A percentile compares a stretch with the other conserved stretches of the same genome.
Evolutionary conservation across 805 yeast genomes (phyloP).

Genomic region (Metschnikowia amazonensis): DNA sequence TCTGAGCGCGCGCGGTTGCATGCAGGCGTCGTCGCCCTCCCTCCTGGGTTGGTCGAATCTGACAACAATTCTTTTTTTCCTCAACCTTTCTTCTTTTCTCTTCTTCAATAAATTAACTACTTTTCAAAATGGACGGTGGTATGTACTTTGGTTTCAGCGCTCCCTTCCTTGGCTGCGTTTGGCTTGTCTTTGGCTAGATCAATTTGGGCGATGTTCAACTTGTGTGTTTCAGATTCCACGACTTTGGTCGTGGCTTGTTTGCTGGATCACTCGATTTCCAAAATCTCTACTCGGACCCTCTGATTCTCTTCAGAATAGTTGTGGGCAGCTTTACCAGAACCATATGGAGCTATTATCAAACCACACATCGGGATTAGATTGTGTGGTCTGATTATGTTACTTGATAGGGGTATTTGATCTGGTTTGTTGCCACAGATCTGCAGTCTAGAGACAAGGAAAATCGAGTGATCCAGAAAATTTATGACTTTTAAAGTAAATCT

Average conservation of each 20-base stretch:
- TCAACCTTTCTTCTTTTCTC: constrained; percentile 21
- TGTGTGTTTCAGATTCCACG: not conserved
- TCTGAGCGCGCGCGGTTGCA: constrained; percentile 9
- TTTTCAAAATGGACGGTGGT: constrained; percentile 56
- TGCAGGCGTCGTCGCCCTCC: constrained; percentile 19
- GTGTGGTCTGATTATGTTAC: no score
- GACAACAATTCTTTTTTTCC: constrained; percentile 21
- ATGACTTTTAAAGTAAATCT: not conserved
- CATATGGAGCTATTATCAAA: not conserved
- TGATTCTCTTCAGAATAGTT: not conserved
- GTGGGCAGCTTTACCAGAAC: not conserved
- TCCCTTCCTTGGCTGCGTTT: not conserved
- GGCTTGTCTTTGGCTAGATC: not conserved
- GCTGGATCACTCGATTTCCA: not conserved
- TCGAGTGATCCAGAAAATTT: not conserved
- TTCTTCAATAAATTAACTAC: constrained; percentile 19
- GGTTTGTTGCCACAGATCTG: not conserved
- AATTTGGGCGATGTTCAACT: not conserved
- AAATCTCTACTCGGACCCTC: not conserved
- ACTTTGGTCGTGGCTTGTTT: not conserved
- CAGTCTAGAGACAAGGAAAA: not conserved
- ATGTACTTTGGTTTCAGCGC: constrained; percentile 28
- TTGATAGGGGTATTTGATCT: not conserved
- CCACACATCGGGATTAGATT: no score
- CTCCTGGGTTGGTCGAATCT: constrained; percentile 16